phyloP scores from a whole-genome alignment of 257 asterid genomes.

The Ilex aquifolium region DNA sequence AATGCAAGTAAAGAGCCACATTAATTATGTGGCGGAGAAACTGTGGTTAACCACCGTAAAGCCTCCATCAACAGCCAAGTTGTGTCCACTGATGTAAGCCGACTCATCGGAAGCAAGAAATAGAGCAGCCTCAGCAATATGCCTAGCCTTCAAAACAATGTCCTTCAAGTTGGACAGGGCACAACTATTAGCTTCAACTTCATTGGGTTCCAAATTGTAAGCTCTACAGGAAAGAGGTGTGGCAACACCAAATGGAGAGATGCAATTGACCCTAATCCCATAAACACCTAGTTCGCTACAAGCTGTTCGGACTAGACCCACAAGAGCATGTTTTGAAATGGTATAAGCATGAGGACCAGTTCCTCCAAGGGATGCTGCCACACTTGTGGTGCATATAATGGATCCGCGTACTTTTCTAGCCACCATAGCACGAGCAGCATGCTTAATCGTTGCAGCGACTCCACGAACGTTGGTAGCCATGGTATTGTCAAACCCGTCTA shows the following conservation, averaged over 20 bases:
- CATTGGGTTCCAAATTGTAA: conserved; percentile 18
- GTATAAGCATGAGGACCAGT: conserved; percentile 50
- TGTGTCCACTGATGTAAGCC: conserved; percentile 59
- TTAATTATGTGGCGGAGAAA: conserved; percentile 19
- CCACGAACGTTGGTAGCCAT: conserved; percentile 49
- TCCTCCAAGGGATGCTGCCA: conserved; percentile 48
- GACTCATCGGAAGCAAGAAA: conserved; percentile 66
- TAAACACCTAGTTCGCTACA: conserved; percentile 49
- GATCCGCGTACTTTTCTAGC: conserved; percentile 39
- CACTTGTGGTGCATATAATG: conserved; percentile 58
- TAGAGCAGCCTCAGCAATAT: conserved; percentile 48
- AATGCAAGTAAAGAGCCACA: too few relatives aligned
- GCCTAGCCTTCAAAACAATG: conserved; percentile 30
- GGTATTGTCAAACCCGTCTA: conserved; percentile 29
- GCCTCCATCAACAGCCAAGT: conserved; percentile 65
- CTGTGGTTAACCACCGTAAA: conserved; percentile 39
- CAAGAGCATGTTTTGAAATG: conserved; percentile 52
- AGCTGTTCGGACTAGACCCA: conserved; percentile 46
- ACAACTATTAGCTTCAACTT: conserved; percentile 27
- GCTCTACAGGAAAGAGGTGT: conserved; percentile 44
- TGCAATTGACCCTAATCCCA: conserved; percentile 56
- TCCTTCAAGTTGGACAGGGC: conserved; percentile 41
- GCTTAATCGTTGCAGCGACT: conserved; percentile 54
- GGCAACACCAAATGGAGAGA: conserved; percentile 57
- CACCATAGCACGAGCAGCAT: conserved; percentile 61